These are phyloP conservation scores for Volvox reticuliferus DNA, from an alignment of 139 green algal species.

Conservation along the genomic window DNA sequence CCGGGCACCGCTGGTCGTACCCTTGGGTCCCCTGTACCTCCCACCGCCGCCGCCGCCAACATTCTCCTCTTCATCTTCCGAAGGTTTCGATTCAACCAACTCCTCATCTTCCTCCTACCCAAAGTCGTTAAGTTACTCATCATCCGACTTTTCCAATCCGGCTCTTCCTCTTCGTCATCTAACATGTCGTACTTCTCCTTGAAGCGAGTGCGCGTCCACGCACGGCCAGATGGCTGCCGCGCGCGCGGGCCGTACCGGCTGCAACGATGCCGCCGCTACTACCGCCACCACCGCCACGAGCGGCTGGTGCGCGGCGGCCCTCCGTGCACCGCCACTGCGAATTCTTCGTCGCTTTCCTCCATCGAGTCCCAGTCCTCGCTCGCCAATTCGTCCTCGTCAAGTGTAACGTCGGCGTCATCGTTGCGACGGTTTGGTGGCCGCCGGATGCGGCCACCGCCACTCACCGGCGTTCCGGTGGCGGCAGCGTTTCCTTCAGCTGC, in stretches of 20 bases:
- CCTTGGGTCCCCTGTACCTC: background rate
- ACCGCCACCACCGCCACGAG: background rate
- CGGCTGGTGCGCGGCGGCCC: background rate
- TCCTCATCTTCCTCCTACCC: constrained; percentile 35
- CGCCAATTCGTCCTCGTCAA: background rate
- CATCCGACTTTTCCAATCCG: constrained; percentile 3
- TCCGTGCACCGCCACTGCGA: background rate
- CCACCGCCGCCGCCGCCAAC: background rate
- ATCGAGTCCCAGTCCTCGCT: constrained; percentile 11
- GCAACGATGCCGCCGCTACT: background rate
- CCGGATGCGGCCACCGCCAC: background rate
- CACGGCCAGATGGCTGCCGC: background rate
- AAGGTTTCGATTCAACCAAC: background rate
- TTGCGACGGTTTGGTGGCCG: background rate
- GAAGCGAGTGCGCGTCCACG: constrained; percentile 1
- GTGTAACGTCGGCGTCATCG: background rate
- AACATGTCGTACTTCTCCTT: constrained; percentile 19
- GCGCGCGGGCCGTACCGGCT: background rate
- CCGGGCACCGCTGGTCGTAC: constrained; percentile 8
- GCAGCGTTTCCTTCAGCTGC: background rate
- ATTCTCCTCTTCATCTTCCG: background rate
- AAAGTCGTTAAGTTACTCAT: background rate
- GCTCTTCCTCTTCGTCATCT: constrained; percentile 3
- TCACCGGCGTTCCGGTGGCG: background rate
- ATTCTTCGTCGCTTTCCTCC: constrained; percentile 25